Evolutionary conservation across 192 early-diverging fungal species (phyloP).

Genomic region (Diversispora eburnea): DNA sequence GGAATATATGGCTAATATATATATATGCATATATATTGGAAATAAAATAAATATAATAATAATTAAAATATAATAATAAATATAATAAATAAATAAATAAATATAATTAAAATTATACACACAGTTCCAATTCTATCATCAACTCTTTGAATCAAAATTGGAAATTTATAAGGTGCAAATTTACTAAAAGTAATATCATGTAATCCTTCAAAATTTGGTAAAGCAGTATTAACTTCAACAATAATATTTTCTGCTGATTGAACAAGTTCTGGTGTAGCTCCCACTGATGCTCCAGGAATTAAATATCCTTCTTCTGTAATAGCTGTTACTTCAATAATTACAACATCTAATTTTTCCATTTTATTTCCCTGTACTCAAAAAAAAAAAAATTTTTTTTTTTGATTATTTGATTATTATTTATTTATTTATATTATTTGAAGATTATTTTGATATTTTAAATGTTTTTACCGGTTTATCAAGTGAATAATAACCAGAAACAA

Average conservation of each 20-base stretch:
- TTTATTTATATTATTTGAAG: background rate
- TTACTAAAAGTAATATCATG: slow-evolving; percentile 36
- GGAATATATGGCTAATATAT: slow-evolving; percentile 32
- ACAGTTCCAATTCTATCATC: slow-evolving; percentile 40
- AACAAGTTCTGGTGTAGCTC: slow-evolving; percentile 41
- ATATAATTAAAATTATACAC: background rate
- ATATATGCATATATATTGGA: background rate
- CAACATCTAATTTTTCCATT: slow-evolving; percentile 39
- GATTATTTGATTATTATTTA: background rate
- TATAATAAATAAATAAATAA: too few species aligned
- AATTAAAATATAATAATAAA: background rate
- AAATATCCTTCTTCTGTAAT: slow-evolving; percentile 43
- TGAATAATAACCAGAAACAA: slow-evolving; percentile 23
- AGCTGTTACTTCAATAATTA: slow-evolving; percentile 41
- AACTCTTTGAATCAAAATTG: slow-evolving; percentile 39
- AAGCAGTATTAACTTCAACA: slow-evolving; percentile 43
- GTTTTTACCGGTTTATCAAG: slow-evolving; percentile 4
- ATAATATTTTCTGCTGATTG: slow-evolving; percentile 43
- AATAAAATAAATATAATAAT: background rate
- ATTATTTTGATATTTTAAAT: background rate
- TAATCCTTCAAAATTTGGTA: slow-evolving; percentile 44
- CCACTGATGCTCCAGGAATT: slow-evolving; percentile 43
- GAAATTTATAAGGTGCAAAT: slow-evolving; percentile 39
- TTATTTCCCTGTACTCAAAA: background rate
- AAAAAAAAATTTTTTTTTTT: background rate